Evolutionary conservation across 441 rosid species (phyloP), one percentile per base, ranked within the genome.

Genomic region (Melastoma candidum): DNA sequence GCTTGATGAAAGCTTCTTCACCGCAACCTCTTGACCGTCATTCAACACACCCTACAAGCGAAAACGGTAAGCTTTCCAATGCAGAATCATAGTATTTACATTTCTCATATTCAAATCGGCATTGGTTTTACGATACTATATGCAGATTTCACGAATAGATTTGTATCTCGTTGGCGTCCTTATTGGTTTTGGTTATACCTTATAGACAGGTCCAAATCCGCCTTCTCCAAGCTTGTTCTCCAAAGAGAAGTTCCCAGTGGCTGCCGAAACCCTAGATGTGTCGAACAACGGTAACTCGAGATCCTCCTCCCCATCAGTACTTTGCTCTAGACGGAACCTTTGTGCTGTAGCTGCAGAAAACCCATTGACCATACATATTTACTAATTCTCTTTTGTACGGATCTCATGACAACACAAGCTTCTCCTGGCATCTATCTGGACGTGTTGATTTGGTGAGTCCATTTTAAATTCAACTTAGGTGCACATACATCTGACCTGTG

Each of bases 1-100:
- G 2, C 53, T 55, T 48, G 27, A n/a, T 3, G 54, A 36, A 36
- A 61, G 65, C 13, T 32, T 55, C 47, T 61, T 54, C 44, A 61
- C 65, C 1, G 54, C 59, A 22, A 61, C 44, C 39, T 61, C 65
- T 54, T 41, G 59, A 3, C 54, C 57, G 26, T 54, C 24, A n/a
- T n/a, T 39, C 12, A 54, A 43, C 43, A 22, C 26, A 10, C 65
- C 65, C 59, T 54, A 22, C 62, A 22, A 13, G 32, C 4, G 39
- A 11, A 44, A 51, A 25, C 3, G 12, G n/a, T 24, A 49, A 2
- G 24, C 26, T 3, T 49, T 49, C 22, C 22, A 1, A 17, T 17
- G 22, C 22, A 17, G 22, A 17, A 17, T 17, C 22, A 17, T 17
- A 17, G 22, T 17, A 17, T 17, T 17, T 17, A 17, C 22, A 17